phyloP scores from a whole-genome alignment of 2,329 filamentous ascomycete genomes.

The Ascochyta fabae region DNA sequence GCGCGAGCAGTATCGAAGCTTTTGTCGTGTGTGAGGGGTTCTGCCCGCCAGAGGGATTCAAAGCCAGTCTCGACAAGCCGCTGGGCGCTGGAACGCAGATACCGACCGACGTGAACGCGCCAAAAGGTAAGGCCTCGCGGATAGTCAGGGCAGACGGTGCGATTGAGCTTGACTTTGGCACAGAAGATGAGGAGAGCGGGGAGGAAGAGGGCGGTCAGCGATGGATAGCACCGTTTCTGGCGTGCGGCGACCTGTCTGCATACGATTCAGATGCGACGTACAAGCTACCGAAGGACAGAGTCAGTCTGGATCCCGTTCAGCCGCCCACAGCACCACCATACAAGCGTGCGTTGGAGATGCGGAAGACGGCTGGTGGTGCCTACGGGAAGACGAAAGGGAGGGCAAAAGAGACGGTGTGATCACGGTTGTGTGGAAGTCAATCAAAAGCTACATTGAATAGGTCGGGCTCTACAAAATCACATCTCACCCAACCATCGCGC shows the following conservation, averaged over 20 bases:
- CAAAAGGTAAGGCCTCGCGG: constrained; percentile 25
- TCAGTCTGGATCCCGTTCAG: constrained; percentile 89
- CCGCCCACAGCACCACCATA: constrained; percentile 96
- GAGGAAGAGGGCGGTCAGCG: constrained; percentile 57
- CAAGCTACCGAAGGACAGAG: constrained; percentile 81
- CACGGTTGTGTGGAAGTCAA: not conserved
- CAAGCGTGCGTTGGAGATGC: constrained; percentile 85
- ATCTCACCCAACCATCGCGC: not conserved
- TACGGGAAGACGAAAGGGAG: constrained; percentile 71
- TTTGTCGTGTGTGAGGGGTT: constrained; percentile 97
- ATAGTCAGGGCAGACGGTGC: constrained; percentile 55
- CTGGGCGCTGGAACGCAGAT: constrained; percentile 69
- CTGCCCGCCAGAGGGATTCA: constrained; percentile 76
- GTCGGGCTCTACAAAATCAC: too few species aligned
- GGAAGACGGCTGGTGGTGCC: constrained; percentile 75
- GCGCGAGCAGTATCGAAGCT: constrained; percentile 95
- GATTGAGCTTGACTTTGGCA: constrained; percentile 56
- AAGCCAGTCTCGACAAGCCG: constrained; percentile 76
- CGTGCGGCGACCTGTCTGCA: constrained; percentile 93
- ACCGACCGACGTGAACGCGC: constrained; percentile 40
- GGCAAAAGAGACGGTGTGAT: not conserved
- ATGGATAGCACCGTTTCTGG: constrained; percentile 95
- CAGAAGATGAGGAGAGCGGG: constrained; percentile 47
- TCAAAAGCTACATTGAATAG: too few species aligned
- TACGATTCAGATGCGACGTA: constrained; percentile 98